Evolutionary conservation across 208 protist genomes (phyloP), one percentile per base, ranked within the genome.

Genomic region (Leishmania martiniquensis): DNA sequence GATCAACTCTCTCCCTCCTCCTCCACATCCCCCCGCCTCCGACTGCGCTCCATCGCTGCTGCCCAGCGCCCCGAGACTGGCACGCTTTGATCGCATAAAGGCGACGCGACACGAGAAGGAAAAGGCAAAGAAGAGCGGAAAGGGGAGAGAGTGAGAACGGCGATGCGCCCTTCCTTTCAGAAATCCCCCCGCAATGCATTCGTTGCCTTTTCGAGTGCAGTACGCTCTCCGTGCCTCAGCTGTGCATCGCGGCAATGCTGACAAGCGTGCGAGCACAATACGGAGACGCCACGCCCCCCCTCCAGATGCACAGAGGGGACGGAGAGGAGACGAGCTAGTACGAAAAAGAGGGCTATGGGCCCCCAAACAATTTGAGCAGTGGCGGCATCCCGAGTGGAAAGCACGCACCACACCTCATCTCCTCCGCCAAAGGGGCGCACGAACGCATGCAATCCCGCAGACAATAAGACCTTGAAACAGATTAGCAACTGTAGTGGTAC

Each of bases 401-500:
- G 32, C 65, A 42, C 65, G 25, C 39, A 6, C 65, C 39, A 42
- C 4, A 20, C 42, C 9, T 69, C 65, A 69, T 47, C 42, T 47
- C 39, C 57, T 5, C 57, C 57, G 25, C 29, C 7, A 32, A 44
- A 47, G 22, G 42, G 29, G 42, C 10, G 17, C 34, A 32, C 34
- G 12, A 69, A 45, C 37, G 71, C 34, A 54, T 47, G 34, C 25
- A 5, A 65, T 22, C 29, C n/a, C 71, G 44, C 67, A 75, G 54
- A 66, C n/a, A 63, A 12, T 39, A 4, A 25, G 47, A 73, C 39
- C 55, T 59, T 5, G n/a, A 63, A 75, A 62, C 47, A 75, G 51
- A 75, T 32, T 17, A 55, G 57, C 20, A 55, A 10, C 44, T 72
- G 68, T 72, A 72, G 68, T 72, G 47, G 68, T 72, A 72, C 68